Evolutionary conservation across 73 alveolate genomes (phyloP).

Genomic region (Stentor roeselii): DNA sequence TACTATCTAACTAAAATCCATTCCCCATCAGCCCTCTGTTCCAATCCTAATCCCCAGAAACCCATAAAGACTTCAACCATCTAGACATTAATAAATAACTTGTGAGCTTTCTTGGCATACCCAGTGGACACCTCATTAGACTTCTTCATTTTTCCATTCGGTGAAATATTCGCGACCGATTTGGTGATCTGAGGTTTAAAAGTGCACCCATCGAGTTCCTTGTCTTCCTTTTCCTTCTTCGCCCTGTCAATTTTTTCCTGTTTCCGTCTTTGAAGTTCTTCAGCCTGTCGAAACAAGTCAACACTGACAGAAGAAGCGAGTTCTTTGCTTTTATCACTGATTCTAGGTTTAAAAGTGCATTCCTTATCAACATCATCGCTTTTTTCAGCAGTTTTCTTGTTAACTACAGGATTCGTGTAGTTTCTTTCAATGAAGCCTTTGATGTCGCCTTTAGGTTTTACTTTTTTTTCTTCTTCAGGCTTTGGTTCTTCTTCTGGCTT

Average conservation of each 20-base stretch:
- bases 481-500: background rate
- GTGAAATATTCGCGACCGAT: background rate
- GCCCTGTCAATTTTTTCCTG: background rate
- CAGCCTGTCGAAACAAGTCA: background rate
- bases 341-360: constrained; percentile 21
- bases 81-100: background rate
- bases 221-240: constrained; percentile 14
- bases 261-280: background rate
- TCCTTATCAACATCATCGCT: background rate
- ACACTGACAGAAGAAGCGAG: background rate
- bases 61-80: constrained; percentile 84
- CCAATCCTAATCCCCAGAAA: no score
- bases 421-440: constrained; percentile 18
- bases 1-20: no score
- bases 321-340: background rate
- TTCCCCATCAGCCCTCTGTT: no score
- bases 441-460: background rate
- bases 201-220: constrained; percentile 18
- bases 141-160: background rate
- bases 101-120: background rate
- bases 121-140: background rate
- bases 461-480: constrained; percentile 16
- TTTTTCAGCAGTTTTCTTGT: background rate
- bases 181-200: background rate
- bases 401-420: background rate